Evolutionary conservation across 2,329 filamentous ascomycete genomes (phyloP).

Genomic region (Leptodontidium sp.): DNA sequence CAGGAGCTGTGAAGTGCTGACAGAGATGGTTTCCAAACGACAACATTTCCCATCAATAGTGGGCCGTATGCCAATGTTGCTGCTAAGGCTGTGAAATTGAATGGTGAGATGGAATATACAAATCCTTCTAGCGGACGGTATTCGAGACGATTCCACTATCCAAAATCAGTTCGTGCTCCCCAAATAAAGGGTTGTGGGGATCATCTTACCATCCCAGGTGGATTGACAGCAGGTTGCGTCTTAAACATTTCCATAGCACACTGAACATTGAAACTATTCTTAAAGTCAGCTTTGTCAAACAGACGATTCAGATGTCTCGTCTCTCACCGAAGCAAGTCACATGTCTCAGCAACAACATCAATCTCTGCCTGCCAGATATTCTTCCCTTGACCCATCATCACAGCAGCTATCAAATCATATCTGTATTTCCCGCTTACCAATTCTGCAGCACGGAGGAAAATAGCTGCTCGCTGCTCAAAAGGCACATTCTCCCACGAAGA

Average conservation of each 20-base stretch:
- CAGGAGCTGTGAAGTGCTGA: constrained; percentile 87
- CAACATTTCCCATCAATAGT: constrained; percentile 90
- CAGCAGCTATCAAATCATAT: constrained; percentile 95
- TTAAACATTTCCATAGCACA: constrained; percentile 92
- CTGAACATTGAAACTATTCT: constrained; percentile 87
- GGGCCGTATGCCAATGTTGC: constrained; percentile 86
- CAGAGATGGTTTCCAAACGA: constrained; percentile 94
- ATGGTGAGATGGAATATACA: constrained; percentile 91
- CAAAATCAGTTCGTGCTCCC: not conserved
- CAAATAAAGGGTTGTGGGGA: not conserved
- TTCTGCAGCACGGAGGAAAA: constrained; percentile 96
- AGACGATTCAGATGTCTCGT: constrained; percentile 49
- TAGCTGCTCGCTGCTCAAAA: constrained; percentile 87
- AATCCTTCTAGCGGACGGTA: constrained; percentile 92
- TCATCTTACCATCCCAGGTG: constrained; percentile 66
- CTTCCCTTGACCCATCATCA: constrained; percentile 96
- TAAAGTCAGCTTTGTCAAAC: constrained; percentile 72
- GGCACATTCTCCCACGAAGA: constrained; percentile 84
- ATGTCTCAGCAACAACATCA: constrained; percentile 82
- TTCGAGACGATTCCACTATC: constrained; percentile 84
- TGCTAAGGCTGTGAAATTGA: constrained; percentile 96
- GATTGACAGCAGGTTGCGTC: constrained; percentile 85
- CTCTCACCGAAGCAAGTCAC: constrained; percentile 16
- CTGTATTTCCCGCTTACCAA: constrained; percentile 90
- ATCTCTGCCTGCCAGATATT: constrained; percentile 99